A percentile compares a stretch with the other conserved stretches of the same genome.
Evolutionary conservation across 345 rosid species (phyloP).

Genomic region (Trapa incisa): DNA sequence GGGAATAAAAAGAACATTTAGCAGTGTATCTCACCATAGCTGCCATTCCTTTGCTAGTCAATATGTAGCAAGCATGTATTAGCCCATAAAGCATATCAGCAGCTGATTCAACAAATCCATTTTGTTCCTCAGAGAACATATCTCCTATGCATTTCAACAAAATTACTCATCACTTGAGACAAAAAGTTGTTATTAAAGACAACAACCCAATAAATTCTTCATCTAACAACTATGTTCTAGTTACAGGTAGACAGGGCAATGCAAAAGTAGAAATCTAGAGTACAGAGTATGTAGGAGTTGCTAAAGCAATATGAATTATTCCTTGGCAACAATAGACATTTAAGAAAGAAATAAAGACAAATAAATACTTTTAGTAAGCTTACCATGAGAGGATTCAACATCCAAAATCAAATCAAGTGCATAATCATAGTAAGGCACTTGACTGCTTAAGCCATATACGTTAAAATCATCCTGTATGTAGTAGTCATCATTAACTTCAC

Average conservation of each 20-base stretch:
- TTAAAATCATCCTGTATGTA: slow-evolving; percentile 96
- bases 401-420: slow-evolving; percentile 97
- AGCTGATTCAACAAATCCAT: slow-evolving; percentile 86
- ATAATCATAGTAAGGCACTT: slow-evolving; percentile 94
- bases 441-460: slow-evolving; percentile 86
- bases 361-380: slow-evolving; percentile 5
- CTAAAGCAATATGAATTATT: background rate
- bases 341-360: background rate
- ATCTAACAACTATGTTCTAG: background rate
- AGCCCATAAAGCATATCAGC: slow-evolving; percentile 96
- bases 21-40: slow-evolving; percentile 56
- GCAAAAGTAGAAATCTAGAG: background rate
- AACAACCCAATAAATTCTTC: slow-evolving; percentile 1
- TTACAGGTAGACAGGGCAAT: background rate
- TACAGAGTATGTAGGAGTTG: background rate
- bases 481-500: slow-evolving; percentile 98
- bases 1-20: background rate
- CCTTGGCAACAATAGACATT: background rate
- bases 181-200: background rate
- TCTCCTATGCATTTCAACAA: slow-evolving; percentile 48
- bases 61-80: slow-evolving; percentile 83
- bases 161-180: slow-evolving; percentile 11
- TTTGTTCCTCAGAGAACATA: slow-evolving; percentile 90
- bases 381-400: slow-evolving; percentile 87
- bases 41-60: slow-evolving; percentile 92